Evolutionary conservation across 2,329 filamentous ascomycete species (phyloP), one percentile per base, ranked within the genome.

Genomic region (Achaetomium macrosporum): DNA sequence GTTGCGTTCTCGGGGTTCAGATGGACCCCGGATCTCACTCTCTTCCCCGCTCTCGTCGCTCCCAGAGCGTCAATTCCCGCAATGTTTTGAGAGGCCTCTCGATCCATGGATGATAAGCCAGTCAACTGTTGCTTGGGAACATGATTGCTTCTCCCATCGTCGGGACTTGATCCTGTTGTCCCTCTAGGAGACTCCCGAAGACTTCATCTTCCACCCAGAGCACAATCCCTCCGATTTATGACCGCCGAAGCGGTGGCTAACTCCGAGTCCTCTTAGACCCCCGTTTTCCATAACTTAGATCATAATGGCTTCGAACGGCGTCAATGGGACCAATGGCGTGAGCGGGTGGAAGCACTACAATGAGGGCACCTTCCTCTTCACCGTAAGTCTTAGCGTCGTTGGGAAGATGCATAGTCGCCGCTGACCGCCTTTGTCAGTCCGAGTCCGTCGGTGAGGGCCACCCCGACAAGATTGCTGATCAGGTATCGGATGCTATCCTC

Each of bases 401-500:
- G 15, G 20, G 37, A 30, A 15, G 13, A 19, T 31, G 19, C 33
- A 30, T 31, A 11, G 30, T 30, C 39, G 42, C 30, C n/a, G 50
- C 58, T 64, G 54, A 64, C 59, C 45, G 42, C 46, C 41, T 47
- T 42, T 39, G 47, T 9, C 58, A 85, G 82, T 93, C 88, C 73
- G 88, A 93, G 76, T 91, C 88, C 54, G 88, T 92, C 68, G 88
- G 88, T 71, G 88, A 92, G 76, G 88, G 88, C 64, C 90, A 95
- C 78, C 89, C 90, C 67, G 90, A 95, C 76, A 96, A 96, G 87
- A 96, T 96, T 71, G 89, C 88, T 73, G 93, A 99, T 73, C 93
- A 99, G 80, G 89, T 97, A 69, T 97, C 92, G 59, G 93, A 99
- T 78, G 92, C 93, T 66, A 83, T 99, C 68, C 91, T 99, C 78